These are phyloP conservation scores for Eimeria brunetti DNA, from an alignment of 169 alveolate genomes.

Conservation along the genomic window DNA sequence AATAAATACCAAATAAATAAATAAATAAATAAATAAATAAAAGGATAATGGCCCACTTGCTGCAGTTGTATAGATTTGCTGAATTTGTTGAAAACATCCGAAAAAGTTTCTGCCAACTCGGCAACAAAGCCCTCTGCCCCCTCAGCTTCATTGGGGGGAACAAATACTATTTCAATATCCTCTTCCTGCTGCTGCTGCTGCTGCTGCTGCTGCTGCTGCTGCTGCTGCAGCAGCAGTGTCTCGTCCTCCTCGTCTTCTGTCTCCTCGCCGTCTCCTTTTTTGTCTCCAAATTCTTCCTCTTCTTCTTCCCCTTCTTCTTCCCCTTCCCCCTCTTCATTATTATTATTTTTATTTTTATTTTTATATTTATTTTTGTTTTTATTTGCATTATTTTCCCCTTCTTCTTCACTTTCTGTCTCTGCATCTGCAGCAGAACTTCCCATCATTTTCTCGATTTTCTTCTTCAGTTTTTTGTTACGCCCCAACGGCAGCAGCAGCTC, in stretches of 20 bases:
- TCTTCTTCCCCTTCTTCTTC: background rate
- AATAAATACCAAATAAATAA: too few species aligned
- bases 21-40: too few species aligned
- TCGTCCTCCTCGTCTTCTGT: background rate
- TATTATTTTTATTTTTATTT: too few species aligned
- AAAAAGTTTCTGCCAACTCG: background rate
- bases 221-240: too few species aligned
- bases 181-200: background rate
- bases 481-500: constrained; percentile 57
- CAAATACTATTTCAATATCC: background rate
- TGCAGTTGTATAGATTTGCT: background rate
- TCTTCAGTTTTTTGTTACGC: constrained; percentile 22
- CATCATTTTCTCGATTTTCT: constrained; percentile 16
- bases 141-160: constrained; percentile 12
- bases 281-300: too few species aligned
- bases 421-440: constrained; percentile 28
- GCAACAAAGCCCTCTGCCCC: constrained; percentile 19
- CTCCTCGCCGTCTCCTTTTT: constrained; percentile 31
- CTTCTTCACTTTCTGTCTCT: constrained; percentile 56
- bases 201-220: background rate
- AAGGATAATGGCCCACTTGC: background rate
- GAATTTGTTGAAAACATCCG: constrained; percentile 7
- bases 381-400: background rate
- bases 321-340: too few species aligned
- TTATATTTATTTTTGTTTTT: too few species aligned